Base-by-base conservation (phyloP, 2,329 filamentous ascomycete species). In the Venturia carpophila region DNA sequence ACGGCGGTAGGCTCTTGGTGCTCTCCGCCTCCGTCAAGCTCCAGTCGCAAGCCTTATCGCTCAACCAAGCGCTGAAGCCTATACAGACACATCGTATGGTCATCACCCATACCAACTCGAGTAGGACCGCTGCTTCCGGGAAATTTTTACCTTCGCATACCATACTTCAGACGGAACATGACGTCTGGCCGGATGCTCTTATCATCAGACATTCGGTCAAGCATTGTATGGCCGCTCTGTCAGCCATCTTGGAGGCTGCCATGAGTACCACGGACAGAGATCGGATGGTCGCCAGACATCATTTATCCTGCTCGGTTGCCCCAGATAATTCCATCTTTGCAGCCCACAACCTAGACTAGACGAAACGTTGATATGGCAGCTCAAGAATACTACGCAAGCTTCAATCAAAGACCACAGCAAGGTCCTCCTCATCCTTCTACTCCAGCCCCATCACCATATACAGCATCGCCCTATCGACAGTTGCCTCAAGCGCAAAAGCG, bases 341-440 rank as follows among this genome's bases (percentile, higher is more conserved):
- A 47, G 45, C 19, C 49, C 34, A 55, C 24, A 37, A 34, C 10
- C 27, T 37, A n/a, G 52, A 58, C 9, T 15, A 58, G 24, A 37
- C 30, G 9, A 61, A 27, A 30, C 61, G 17, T 13, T 34, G 34
- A 34, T 24, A 66, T 66, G 64, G 64, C 64, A 63, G 64, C 64
- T 24, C 58, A 66, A 52, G 60, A 63, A n/a, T 66, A 66, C 60
- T 66, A 52, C 45, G 21, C 43, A 37, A 66, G 60, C 21, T 66
- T 66, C 42, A 52, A 52, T 6, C 27, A 39, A 7, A n/a, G 37
- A 58, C 63, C 49, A n/a, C 60, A 30, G 9, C 41, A 56, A 24
- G 60, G 43, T 19, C 60, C 45, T 37, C 49, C 63, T 19, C 58
- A 64, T 58, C 34, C 63, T 17, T 15, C 42, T 13, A 13, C 42